Evolutionary conservation across 2,329 filamentous ascomycete species (phyloP).

Genomic region (Diaporthe longicolla): DNA sequence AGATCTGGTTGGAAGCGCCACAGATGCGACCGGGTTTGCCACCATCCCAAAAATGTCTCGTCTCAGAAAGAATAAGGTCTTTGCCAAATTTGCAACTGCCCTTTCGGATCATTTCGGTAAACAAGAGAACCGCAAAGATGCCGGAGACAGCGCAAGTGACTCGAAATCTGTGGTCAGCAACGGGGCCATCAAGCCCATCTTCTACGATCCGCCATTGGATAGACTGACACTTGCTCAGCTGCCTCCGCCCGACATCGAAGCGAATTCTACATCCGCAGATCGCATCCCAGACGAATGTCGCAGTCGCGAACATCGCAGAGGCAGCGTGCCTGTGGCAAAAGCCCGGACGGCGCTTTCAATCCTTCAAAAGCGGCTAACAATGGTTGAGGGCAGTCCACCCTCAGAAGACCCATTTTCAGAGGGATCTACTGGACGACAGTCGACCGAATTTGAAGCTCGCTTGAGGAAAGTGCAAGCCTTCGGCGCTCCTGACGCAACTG

Average conservation of each 20-base stretch:
- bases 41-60: slow-evolving; percentile 34
- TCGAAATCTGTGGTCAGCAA: not conserved
- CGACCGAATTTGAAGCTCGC: slow-evolving; percentile 44
- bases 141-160: not conserved
- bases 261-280: not conserved
- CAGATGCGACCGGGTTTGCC: not conserved
- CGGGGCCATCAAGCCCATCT: not conserved
- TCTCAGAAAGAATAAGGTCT: slow-evolving; percentile 39
- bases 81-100: slow-evolving; percentile 41
- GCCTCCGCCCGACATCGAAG: slow-evolving; percentile 46
- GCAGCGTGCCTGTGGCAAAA: slow-evolving; percentile 50
- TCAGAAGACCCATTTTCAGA: slow-evolving; percentile 46
- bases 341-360: not conserved
- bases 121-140: slow-evolving; percentile 15
- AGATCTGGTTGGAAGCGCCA: slow-evolving; percentile 19
- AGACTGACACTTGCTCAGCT: slow-evolving; percentile 14
- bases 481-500: not conserved
- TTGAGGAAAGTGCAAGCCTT: slow-evolving; percentile 36
- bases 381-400: slow-evolving; percentile 47
- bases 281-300: slow-evolving; percentile 49
- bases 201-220: not conserved
- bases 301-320: slow-evolving; percentile 54
- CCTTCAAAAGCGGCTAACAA: slow-evolving; percentile 46
- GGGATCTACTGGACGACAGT: slow-evolving; percentile 16
- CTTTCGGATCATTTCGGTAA: slow-evolving; percentile 39